Evolutionary conservation across 176 grass and related monocot species (phyloP).

Genomic region (Aegilops longissima): DNA sequence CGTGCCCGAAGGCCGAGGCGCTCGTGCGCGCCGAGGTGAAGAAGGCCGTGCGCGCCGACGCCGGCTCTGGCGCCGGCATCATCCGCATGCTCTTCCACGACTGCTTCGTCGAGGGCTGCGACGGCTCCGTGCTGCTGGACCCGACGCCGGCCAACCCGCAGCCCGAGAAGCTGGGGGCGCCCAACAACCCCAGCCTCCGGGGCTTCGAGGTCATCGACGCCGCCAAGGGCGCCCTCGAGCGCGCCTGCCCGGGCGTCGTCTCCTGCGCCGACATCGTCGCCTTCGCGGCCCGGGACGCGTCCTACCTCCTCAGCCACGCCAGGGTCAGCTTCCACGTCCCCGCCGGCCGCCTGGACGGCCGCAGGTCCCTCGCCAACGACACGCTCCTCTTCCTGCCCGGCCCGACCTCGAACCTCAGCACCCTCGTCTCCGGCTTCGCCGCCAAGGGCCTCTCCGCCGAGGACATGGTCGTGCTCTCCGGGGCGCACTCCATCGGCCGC

Average conservation of each 20-base stretch:
- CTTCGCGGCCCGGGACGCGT: slow-evolving; percentile 52
- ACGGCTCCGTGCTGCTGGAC: slow-evolving; percentile 53
- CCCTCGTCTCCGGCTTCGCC: slow-evolving; percentile 15
- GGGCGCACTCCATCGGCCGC: slow-evolving; percentile 37
- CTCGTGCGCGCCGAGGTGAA: slow-evolving; percentile 9
- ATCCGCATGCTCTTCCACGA: slow-evolving; percentile 72
- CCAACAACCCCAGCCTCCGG: slow-evolving; percentile 32
- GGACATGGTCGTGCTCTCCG: slow-evolving; percentile 41
- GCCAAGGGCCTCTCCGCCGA: slow-evolving; percentile 12
- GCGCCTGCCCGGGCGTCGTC: slow-evolving; percentile 37
- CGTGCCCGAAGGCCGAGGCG: slow-evolving; percentile 5
- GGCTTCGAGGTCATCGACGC: slow-evolving; percentile 49
- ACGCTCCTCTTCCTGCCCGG: neutral
- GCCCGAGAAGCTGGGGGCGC: slow-evolving; percentile 34
- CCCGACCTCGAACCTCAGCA: neutral
- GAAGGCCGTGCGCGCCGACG: slow-evolving; percentile 4
- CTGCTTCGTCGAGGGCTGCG: slow-evolving; percentile 47
- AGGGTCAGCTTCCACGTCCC: slow-evolving; percentile 18
- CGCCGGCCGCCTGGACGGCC: slow-evolving; percentile 26
- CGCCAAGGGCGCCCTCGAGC: slow-evolving; percentile 28
- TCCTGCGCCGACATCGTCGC: slow-evolving; percentile 65
- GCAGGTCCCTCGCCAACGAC: neutral
- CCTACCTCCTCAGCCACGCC: neutral
- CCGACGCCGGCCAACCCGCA: slow-evolving; percentile 1
- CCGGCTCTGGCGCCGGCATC: slow-evolving; percentile 40